Evolutionary conservation across 2,329 filamentous ascomycete species (phyloP), one percentile per base, ranked within the genome.

Genomic region (Setomelanomma holmii): DNA sequence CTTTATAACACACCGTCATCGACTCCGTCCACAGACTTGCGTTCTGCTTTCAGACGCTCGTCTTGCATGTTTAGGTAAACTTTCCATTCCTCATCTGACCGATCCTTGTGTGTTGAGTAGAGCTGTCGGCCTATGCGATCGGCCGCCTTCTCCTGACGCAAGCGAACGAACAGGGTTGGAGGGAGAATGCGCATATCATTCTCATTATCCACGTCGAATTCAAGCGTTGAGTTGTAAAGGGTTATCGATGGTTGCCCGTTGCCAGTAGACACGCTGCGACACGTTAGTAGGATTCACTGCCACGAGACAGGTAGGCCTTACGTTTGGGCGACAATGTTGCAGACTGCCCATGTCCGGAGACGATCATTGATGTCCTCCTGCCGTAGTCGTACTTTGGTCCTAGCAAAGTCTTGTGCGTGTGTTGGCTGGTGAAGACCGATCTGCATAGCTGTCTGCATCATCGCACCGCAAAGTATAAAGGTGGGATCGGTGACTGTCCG

Each of bases 391-490:
- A 90, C 81, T 1, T 86, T 88, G 22, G 89, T 87, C 43, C 89
- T 80, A 1, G 89, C 91, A 71, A 93, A 95, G 72, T 93, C 90
- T 71, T 93, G 89, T 39, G 89, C 90, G 71, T 93, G 87, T 48
- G 88, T 91, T 11, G 90, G 90, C 41, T 90, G 84, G 67, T 95
- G 90, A 46, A 95, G 80, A 17, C 90, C 90, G 61, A 93, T 91
- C 60, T 91, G 89, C 60, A 91, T 92, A 7, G 90, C 90, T 19
- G 90, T 86, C 76, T 93, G 91, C 85, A 93, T 92, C 89, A 93
- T 91, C 55, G 91, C 85, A 45, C 90, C 90, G 61, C 88, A 88
- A 16, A 93, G 78, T 70, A 91, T 92, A 69, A 93, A 91, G 1
- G 90, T 93, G 2, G 89, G 89, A 62, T 95, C 90, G 6, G 87